Evolutionary conservation across 2,329 filamentous ascomycete genomes (phyloP).

Genomic region (Colletotrichum sp.): DNA sequence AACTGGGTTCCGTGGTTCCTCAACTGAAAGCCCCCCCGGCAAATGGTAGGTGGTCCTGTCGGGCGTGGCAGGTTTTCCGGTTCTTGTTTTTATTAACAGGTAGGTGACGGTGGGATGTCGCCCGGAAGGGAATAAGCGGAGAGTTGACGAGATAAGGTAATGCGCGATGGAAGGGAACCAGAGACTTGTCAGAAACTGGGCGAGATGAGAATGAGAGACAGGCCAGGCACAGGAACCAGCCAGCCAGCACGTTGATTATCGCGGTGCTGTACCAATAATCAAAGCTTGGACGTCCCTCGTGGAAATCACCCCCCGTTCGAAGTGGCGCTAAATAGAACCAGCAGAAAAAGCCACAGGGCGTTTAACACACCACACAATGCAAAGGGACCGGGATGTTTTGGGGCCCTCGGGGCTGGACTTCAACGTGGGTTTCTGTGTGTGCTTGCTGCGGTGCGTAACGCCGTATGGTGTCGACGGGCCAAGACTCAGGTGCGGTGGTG

Average conservation of each 20-base stretch:
- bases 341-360: slow-evolving; percentile 14
- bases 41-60: neutral
- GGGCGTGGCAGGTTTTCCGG: neutral
- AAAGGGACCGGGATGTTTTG: neutral
- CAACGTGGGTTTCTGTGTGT: neutral
- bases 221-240: neutral
- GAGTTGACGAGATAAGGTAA: slow-evolving; percentile 3
- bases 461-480: neutral
- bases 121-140: neutral
- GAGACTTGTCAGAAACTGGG: neutral
- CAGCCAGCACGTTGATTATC: neutral
- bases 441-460: neutral
- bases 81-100: slow-evolving; percentile 7
- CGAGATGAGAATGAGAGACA: neutral
- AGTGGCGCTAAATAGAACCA: slow-evolving; percentile 2
- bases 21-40: neutral
- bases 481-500: neutral
- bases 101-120: neutral
- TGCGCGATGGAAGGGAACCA: neutral
- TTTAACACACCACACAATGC: neutral
- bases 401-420: neutral
- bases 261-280: neutral
- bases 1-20: neutral
- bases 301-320: neutral
- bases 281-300: slow-evolving; percentile 13